Conservation (phyloP, 202 grass and related monocot genomes). For the Cymbopogon flexuosus region DNA sequence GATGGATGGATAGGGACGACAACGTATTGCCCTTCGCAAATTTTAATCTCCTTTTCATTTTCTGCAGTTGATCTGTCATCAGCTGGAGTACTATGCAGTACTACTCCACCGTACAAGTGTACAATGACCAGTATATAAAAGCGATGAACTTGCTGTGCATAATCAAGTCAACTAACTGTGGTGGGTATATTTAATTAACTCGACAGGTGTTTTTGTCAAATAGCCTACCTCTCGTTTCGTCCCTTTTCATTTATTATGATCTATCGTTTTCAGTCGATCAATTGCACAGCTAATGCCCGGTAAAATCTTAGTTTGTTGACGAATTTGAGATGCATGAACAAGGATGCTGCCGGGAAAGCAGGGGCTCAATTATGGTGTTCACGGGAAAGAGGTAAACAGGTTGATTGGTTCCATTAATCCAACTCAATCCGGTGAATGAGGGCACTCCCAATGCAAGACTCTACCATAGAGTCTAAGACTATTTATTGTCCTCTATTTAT, state of each 20-base stretch:
- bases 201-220: slow-evolving; percentile 24
- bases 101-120: neutral
- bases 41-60: neutral
- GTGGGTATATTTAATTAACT: neutral
- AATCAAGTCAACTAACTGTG: neutral
- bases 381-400: neutral
- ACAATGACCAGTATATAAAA: slow-evolving; percentile 19
- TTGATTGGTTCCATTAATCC: slow-evolving; percentile 14
- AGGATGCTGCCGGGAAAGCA: neutral
- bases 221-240: neutral
- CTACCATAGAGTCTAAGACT: too few relatives aligned
- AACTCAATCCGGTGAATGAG: neutral
- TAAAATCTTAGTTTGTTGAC: neutral
- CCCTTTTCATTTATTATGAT: neutral
- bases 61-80: slow-evolving; percentile 15
- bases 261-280: slow-evolving; percentile 12
- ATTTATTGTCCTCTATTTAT: too few relatives aligned
- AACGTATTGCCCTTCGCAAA: slow-evolving; percentile 24
- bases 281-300: neutral
- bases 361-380: neutral
- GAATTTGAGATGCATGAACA: neutral
- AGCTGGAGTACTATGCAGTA: neutral
- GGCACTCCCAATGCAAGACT: too few relatives aligned
- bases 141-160: slow-evolving; percentile 15
- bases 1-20: slow-evolving; percentile 45